Conservation (phyloP, 1,284 basidiomycete genomes). For the Leccinum subfulvum region DNA sequence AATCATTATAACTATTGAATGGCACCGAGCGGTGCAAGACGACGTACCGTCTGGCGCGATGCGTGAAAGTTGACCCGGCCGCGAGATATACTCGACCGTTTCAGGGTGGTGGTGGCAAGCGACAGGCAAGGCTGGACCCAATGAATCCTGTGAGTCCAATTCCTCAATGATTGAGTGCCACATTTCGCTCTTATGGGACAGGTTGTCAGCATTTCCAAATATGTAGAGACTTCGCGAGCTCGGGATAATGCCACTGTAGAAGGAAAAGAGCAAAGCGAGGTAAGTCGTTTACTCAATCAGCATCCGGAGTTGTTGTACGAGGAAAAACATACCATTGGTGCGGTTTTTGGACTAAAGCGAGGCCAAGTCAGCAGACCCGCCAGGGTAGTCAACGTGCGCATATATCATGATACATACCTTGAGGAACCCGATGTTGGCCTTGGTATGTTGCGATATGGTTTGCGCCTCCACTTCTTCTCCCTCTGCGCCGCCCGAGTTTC, state of each 20-base stretch:
- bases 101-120: slow-evolving; percentile 59
- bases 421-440: slow-evolving; percentile 65
- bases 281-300: neutral
- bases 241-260: slow-evolving; percentile 68
- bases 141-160: slow-evolving; percentile 43
- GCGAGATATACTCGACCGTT: slow-evolving; percentile 38
- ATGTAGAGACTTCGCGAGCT: slow-evolving; percentile 69
- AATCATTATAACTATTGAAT: neutral
- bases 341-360: slow-evolving; percentile 52
- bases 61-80: slow-evolving; percentile 52
- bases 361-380: neutral
- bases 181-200: slow-evolving; percentile 49
- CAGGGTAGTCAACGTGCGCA: neutral
- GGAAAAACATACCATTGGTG: slow-evolving; percentile 42
- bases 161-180: slow-evolving; percentile 62
- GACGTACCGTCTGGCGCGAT: slow-evolving; percentile 57
- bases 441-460: slow-evolving; percentile 24
- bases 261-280: neutral
- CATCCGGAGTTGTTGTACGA: neutral
- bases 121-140: slow-evolving; percentile 55
- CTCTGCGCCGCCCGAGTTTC: slow-evolving; percentile 54
- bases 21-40: neutral
- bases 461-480: slow-evolving; percentile 32
- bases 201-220: slow-evolving; percentile 61
- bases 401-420: slow-evolving; percentile 40